phyloP scores from a whole-genome alignment of 2,329 filamentous ascomycete species.

The Penicillium sp. region DNA sequence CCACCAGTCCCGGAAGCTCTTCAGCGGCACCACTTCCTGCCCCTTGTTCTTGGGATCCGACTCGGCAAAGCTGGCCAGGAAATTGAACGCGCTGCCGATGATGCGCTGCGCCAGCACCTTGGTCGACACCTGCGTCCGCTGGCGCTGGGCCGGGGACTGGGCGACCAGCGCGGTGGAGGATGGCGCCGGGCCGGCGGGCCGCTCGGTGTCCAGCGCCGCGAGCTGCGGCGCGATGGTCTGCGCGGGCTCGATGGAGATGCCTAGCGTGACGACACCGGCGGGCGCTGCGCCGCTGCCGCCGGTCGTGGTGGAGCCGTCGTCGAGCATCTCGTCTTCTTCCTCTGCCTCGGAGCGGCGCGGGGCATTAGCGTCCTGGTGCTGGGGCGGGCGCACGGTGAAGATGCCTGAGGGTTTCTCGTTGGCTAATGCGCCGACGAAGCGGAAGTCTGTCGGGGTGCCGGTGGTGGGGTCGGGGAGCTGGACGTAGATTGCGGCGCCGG shows the following conservation, averaged over 20 bases:
- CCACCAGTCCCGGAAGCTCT: constrained; percentile 98
- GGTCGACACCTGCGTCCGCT: constrained; percentile 56
- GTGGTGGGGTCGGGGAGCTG: constrained; percentile 57
- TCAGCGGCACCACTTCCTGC: constrained; percentile 86
- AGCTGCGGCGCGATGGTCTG: constrained; percentile 69
- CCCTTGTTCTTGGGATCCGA: constrained; percentile 54
- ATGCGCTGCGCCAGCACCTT: constrained; percentile 84
- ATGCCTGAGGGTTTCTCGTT: constrained; percentile 89
- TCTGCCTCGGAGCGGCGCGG: constrained; percentile 31
- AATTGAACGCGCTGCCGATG: constrained; percentile 97
- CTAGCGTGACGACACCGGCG: constrained; percentile 64
- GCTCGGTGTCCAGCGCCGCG: constrained; percentile 49
- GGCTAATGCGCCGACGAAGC: constrained; percentile 83
- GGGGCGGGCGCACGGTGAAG: constrained; percentile 64
- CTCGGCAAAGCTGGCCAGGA: constrained; percentile 80
- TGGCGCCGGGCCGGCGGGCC: not conserved
- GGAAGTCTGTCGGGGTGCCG: constrained; percentile 57
- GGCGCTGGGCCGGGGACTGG: constrained; percentile 25
- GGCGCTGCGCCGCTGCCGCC: not conserved
- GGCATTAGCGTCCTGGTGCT: constrained; percentile 5
- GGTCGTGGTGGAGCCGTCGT: constrained; percentile 38
- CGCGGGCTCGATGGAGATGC: constrained; percentile 76
- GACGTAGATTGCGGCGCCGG: constrained; percentile 87
- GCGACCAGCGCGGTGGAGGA: constrained; percentile 32
- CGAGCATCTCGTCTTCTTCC: constrained; percentile 47